A percentile compares a stretch with the other conserved stretches of the same genome.
phyloP scores from a whole-genome alignment of 495 filamentous ascomycete genomes.

The Trichocladium antarcticum region DNA sequence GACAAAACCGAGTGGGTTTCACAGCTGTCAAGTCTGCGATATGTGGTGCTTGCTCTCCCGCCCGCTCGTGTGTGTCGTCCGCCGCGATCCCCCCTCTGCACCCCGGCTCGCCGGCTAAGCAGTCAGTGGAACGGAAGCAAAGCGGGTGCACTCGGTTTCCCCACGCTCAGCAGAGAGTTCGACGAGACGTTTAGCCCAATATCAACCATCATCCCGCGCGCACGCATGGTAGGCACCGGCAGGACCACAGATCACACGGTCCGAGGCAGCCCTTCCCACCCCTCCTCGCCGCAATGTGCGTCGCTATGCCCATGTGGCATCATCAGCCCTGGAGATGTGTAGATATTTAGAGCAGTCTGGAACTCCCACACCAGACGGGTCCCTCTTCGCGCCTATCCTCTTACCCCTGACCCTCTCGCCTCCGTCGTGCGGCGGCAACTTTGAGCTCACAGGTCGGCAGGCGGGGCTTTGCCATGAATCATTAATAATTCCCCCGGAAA shows the following conservation, averaged over 20 bases:
- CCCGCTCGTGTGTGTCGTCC: no score
- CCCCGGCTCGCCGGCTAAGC: no score
- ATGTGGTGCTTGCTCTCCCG: no score
- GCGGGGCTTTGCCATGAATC: conserved; percentile 22
- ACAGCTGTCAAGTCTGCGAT: no score
- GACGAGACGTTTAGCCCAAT: background rate
- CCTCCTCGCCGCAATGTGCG: background rate
- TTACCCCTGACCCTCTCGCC: background rate
- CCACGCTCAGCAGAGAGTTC: background rate
- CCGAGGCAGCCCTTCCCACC: background rate
- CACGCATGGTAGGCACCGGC: background rate
- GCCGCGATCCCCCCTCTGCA: no score
- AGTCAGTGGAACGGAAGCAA: no score
- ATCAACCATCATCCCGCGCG: background rate
- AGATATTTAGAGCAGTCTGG: background rate
- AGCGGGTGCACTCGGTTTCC: background rate
- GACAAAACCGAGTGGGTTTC: no score
- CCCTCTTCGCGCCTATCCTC: no score
- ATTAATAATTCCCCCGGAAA: conserved; percentile 23
- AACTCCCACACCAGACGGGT: conserved; percentile 2
- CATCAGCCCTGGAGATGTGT: background rate
- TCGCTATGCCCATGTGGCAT: background rate
- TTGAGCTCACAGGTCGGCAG: background rate
- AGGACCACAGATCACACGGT: background rate
- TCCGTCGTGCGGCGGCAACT: conserved; percentile 4